These are phyloP conservation scores for Tylopilus sp. DNA, from an alignment of 768 basidiomycete genomes.

Conservation along the genomic window DNA sequence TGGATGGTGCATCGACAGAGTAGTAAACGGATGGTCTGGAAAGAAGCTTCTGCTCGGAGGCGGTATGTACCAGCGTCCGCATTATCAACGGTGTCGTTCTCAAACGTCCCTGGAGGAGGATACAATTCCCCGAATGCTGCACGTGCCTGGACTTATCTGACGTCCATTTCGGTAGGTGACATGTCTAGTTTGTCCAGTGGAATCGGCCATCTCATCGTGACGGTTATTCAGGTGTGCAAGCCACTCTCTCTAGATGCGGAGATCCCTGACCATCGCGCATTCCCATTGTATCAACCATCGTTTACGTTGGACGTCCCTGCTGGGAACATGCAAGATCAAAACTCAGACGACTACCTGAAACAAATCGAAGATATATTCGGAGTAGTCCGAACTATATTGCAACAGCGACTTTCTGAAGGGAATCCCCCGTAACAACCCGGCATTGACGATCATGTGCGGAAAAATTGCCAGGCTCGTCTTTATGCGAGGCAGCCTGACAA, in stretches of 20 bases:
- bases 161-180: constrained; percentile 63
- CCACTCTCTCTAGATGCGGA: constrained; percentile 55
- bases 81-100: neutral
- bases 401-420: constrained; percentile 11
- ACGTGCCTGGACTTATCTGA: constrained; percentile 82
- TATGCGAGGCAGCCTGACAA: constrained; percentile 16
- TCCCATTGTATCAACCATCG: constrained; percentile 73
- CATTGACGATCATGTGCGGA: too few species aligned
- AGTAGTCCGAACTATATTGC: constrained; percentile 26
- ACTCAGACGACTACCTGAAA: constrained; percentile 55
- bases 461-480: too few species aligned
- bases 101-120: constrained; percentile 52
- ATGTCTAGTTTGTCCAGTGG: neutral
- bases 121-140: constrained; percentile 84
- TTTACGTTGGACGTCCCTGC: constrained; percentile 75
- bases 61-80: constrained; percentile 38
- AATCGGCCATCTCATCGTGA: neutral
- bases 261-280: constrained; percentile 75
- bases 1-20: constrained; percentile 59
- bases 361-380: constrained; percentile 42
- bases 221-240: constrained; percentile 43
- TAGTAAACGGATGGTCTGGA: constrained; percentile 53
- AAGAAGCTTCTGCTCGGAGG: constrained; percentile 75
- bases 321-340: constrained; percentile 74
- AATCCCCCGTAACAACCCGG: neutral